phyloP scores from a whole-genome alignment of 192 early-diverging fungal species.

The Coemansia sp. region DNA sequence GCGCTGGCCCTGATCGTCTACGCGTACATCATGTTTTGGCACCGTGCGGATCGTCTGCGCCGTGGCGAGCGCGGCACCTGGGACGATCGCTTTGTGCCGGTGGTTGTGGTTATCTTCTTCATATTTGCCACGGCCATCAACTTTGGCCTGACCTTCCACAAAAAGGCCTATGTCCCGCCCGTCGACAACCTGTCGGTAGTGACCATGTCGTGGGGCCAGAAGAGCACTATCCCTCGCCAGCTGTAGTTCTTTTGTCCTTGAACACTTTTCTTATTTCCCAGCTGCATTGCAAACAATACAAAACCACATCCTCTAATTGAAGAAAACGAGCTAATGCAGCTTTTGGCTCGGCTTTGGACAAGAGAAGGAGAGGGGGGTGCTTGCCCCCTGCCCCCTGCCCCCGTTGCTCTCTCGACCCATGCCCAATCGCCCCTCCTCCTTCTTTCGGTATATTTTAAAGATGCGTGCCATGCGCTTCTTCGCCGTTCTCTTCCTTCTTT shows the following conservation, averaged over 20 bases:
- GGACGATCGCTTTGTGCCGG: slow-evolving; percentile 49
- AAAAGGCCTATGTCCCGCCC: slow-evolving; percentile 51
- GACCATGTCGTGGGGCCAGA: slow-evolving; percentile 57
- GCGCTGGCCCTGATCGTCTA: slow-evolving; percentile 54
- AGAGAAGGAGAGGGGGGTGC: background rate
- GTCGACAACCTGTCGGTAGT: slow-evolving; percentile 54
- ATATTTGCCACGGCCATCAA: slow-evolving; percentile 53
- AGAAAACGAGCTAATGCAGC: background rate
- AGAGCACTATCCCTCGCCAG: slow-evolving; percentile 4
- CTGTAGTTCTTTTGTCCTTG: slow-evolving; percentile 2
- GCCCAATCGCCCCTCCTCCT: background rate
- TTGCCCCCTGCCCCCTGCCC: background rate
- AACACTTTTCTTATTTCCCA: slow-evolving; percentile 1
- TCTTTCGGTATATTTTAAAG: background rate
- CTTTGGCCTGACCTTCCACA: slow-evolving; percentile 60
- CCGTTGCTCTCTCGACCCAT: too few species aligned
- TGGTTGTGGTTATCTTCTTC: slow-evolving; percentile 51
- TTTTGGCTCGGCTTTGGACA: background rate
- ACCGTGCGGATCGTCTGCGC: slow-evolving; percentile 46
- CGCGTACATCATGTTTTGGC: slow-evolving; percentile 53
- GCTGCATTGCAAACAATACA: slow-evolving; percentile 2
- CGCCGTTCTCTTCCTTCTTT: background rate
- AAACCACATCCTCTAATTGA: background rate
- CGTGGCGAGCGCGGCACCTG: slow-evolving; percentile 54
- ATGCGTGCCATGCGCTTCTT: background rate